Evolutionary conservation across 768 basidiomycete species (phyloP).

Genomic region (Agaricus blazei): DNA sequence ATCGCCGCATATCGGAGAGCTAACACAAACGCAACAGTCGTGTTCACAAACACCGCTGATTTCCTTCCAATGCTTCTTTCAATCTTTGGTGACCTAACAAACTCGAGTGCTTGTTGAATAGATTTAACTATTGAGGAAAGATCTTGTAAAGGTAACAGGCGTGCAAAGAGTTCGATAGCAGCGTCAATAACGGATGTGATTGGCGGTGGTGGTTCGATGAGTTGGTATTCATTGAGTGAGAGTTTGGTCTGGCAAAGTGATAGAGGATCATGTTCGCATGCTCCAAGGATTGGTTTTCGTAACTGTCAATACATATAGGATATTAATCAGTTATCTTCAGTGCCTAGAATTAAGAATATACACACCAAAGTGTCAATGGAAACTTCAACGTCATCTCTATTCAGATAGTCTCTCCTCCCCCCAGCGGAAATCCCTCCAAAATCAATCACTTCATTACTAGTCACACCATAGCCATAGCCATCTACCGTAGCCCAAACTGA

Average conservation of each 20-base stretch:
- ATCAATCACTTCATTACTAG: constrained; percentile 53
- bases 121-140: constrained; percentile 47
- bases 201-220: constrained; percentile 66
- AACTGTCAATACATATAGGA: constrained; percentile 33
- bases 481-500: constrained; percentile 84
- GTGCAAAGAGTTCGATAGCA: constrained; percentile 82
- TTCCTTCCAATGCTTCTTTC: constrained; percentile 86
- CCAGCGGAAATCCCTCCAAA: constrained; percentile 29
- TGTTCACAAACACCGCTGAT: constrained; percentile 79
- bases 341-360: constrained; percentile 8
- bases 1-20: constrained; percentile 57
- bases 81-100: constrained; percentile 66
- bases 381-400: constrained; percentile 77
- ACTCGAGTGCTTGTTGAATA: constrained; percentile 57
- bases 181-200: constrained; percentile 83
- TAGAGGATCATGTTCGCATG: constrained; percentile 83
- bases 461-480: constrained; percentile 90
- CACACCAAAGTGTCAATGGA: constrained; percentile 74
- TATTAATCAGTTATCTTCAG: not conserved
- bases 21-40: constrained; percentile 66
- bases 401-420: constrained; percentile 46
- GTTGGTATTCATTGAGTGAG: constrained; percentile 36
- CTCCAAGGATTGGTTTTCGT: constrained; percentile 73
- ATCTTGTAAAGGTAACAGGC: constrained; percentile 77
- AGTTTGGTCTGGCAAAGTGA: constrained; percentile 55